A percentile compares a stretch with the other conserved stretches of the same genome.
These are phyloP conservation scores for Mrakiaceae sp. DNA, from an alignment of 1,284 basidiomycete genomes.

Conservation along the genomic window DNA sequence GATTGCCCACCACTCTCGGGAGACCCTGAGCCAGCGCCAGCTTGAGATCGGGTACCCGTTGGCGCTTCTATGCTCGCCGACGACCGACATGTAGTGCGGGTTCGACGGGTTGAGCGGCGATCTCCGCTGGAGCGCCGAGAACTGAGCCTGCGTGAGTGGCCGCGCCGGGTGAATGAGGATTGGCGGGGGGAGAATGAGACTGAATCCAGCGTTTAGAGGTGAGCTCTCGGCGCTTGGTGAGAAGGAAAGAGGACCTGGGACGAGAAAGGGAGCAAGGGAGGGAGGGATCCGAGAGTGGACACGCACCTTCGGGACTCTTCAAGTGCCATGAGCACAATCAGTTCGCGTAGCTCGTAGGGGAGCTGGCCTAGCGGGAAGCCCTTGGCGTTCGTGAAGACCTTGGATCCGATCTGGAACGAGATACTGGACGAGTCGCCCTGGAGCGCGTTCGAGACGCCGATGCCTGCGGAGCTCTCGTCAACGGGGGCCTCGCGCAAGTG, in stretches of 20 bases:
- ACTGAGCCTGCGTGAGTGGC: slow-evolving; percentile 8
- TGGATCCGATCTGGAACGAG: slow-evolving; percentile 24
- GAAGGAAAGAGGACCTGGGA: neutral
- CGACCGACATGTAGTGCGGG: slow-evolving; percentile 24
- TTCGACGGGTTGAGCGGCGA: slow-evolving; percentile 22
- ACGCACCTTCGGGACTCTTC: slow-evolving; percentile 23
- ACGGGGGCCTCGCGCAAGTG: too few species aligned
- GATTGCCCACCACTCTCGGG: slow-evolving; percentile 24
- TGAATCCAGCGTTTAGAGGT: too few species aligned
- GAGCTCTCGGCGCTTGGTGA: slow-evolving; percentile 7
- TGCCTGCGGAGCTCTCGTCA: slow-evolving; percentile 14
- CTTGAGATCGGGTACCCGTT: slow-evolving; percentile 26
- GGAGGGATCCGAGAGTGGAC: neutral
- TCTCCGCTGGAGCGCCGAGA: slow-evolving; percentile 17
- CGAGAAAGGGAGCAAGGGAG: neutral
- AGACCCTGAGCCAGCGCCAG: slow-evolving; percentile 24
- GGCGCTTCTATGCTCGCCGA: slow-evolving; percentile 22
- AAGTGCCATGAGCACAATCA: slow-evolving; percentile 25
- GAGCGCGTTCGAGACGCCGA: slow-evolving; percentile 26
- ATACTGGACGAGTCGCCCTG: slow-evolving; percentile 23
- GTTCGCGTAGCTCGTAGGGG: slow-evolving; percentile 23
- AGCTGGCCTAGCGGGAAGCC: slow-evolving; percentile 22
- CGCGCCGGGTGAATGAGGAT: slow-evolving; percentile 18
- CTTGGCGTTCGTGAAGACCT: slow-evolving; percentile 24
- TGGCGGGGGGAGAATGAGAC: slow-evolving; percentile 21